A percentile compares a stretch with the other conserved stretches of the same genome.
Conservation (phyloP, 2,329 filamentous ascomycete genomes). For the Dothideomycetes sp. region DNA sequence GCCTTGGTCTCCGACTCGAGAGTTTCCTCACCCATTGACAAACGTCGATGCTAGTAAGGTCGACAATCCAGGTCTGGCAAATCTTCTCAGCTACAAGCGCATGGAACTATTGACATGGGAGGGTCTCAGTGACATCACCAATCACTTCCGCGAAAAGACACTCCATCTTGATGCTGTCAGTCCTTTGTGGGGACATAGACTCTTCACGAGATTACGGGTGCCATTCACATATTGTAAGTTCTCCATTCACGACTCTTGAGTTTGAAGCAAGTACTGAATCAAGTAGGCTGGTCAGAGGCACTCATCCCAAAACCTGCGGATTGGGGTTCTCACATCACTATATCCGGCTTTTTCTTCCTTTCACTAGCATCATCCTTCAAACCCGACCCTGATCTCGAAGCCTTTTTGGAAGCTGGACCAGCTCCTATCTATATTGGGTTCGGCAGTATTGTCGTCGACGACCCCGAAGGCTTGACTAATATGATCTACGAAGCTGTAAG, state of each 20-base stretch:
- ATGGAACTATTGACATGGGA: slow-evolving; percentile 94
- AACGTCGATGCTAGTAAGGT: slow-evolving; percentile 69
- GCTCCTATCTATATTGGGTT: slow-evolving; percentile 12
- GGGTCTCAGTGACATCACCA: slow-evolving; percentile 32
- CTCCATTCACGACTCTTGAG: slow-evolving; percentile 44
- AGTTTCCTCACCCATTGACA: slow-evolving; percentile 77
- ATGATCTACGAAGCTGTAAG: slow-evolving; percentile 25
- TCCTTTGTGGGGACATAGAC: not conserved
- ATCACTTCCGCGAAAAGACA: slow-evolving; percentile 8
- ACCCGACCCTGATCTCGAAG: slow-evolving; percentile 6
- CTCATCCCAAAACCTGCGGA: slow-evolving; percentile 36
- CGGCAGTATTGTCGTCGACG: slow-evolving; percentile 19
- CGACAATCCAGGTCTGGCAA: slow-evolving; percentile 58
- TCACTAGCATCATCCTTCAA: slow-evolving; percentile 5
- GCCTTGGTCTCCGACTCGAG: slow-evolving; percentile 76
- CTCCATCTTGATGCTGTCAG: slow-evolving; percentile 8
- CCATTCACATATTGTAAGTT: slow-evolving; percentile 50
- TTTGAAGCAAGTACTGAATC: slow-evolving; percentile 21
- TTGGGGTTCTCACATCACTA: slow-evolving; percentile 26
- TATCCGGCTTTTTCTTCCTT: slow-evolving; percentile 25
- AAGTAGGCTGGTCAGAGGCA: slow-evolving; percentile 27
- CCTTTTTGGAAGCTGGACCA: slow-evolving; percentile 9
- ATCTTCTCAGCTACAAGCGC: slow-evolving; percentile 72
- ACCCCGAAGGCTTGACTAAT: slow-evolving; percentile 22
- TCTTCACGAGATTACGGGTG: slow-evolving; percentile 6